Percentiles rank a stretch among this genome's conserved stretches.
Evolutionary conservation across 805 yeast genomes (phyloP).

Genomic region (Ogataea saltuana): DNA sequence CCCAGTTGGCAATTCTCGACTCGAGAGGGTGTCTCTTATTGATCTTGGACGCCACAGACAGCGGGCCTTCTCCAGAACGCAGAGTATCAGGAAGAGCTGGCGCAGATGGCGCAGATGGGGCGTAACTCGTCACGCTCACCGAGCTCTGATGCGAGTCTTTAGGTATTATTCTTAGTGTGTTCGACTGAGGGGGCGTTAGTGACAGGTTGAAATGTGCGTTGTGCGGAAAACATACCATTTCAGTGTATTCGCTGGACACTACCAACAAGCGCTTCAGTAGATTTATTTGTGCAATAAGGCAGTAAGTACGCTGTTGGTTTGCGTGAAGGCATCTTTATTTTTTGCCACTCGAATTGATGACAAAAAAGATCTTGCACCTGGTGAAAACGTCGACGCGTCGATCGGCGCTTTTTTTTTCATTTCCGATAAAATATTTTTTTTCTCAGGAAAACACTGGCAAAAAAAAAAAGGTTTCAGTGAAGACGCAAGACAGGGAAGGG

Average conservation of each 20-base stretch:
- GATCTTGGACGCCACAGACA: conserved; percentile 57
- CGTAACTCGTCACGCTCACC: conserved; percentile 53
- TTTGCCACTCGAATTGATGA: conserved; percentile 17
- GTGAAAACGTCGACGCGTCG: conserved; percentile 8
- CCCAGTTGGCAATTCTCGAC: conserved; percentile 75
- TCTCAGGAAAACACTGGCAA: background rate
- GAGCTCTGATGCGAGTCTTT: conserved; percentile 43
- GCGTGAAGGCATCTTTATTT: conserved; percentile 1
- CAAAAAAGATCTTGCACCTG: no score
- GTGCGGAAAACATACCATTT: conserved; percentile 6
- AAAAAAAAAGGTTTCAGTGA: conserved; percentile 5
- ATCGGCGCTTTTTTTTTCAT: conserved; percentile 12
- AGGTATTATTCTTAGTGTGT: conserved; percentile 54
- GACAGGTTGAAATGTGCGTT: background rate
- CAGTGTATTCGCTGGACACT: no score
- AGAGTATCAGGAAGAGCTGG: conserved; percentile 71
- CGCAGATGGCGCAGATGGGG: conserved; percentile 61
- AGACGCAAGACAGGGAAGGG: background rate
- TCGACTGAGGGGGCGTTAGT: conserved; percentile 34
- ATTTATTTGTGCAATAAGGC: no score
- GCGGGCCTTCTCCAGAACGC: conserved; percentile 65
- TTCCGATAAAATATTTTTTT: conserved; percentile 9
- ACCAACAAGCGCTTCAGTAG: no score
- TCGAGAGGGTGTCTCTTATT: conserved; percentile 88
- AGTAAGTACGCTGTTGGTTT: no score